Percentiles rank a stretch among this genome's conserved stretches.
phyloP scores from a whole-genome alignment of 495 filamentous ascomycete genomes.

The Tuber brumale region DNA sequence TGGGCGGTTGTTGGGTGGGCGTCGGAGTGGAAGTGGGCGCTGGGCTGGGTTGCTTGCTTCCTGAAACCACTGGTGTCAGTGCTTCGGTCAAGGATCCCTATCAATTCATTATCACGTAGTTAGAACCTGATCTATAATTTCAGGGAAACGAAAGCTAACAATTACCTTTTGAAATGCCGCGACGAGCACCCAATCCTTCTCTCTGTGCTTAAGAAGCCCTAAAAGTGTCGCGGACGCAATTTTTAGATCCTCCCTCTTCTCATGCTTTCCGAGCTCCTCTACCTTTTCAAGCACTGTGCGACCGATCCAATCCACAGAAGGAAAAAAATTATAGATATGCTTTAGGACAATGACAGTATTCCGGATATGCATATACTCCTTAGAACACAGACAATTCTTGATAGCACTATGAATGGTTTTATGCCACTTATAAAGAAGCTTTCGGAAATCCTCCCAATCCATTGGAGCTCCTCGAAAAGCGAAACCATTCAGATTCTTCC shows the following conservation, averaged over 20 bases:
- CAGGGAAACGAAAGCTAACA: constrained; percentile 31
- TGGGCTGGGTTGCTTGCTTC: constrained; percentile 42
- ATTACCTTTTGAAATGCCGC: constrained; percentile 40
- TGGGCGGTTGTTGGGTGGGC: neutral
- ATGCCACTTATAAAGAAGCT: constrained; percentile 86
- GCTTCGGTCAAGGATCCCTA: constrained; percentile 35
- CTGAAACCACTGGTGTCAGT: constrained; percentile 32
- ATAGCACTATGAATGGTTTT: constrained; percentile 65
- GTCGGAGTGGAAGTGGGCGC: constrained; percentile 21
- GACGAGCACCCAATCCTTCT: constrained; percentile 73
- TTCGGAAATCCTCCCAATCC: constrained; percentile 78
- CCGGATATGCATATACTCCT: constrained; percentile 95
- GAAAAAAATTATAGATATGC: constrained; percentile 69
- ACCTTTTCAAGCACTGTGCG: constrained; percentile 61
- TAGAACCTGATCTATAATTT: constrained; percentile 3
- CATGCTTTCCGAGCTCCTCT: constrained; percentile 57
- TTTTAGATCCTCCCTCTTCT: constrained; percentile 79
- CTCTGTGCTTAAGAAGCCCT: constrained; percentile 70
- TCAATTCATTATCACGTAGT: constrained; percentile 8
- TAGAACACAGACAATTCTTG: constrained; percentile 66
- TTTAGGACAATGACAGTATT: constrained; percentile 93
- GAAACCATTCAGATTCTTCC: constrained; percentile 61
- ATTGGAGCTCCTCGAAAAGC: constrained; percentile 45
- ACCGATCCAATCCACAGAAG: constrained; percentile 81
- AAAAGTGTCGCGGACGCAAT: constrained; percentile 79